Evolutionary conservation across 768 basidiomycete genomes (phyloP).

Genomic region (Lyophyllum atratum): DNA sequence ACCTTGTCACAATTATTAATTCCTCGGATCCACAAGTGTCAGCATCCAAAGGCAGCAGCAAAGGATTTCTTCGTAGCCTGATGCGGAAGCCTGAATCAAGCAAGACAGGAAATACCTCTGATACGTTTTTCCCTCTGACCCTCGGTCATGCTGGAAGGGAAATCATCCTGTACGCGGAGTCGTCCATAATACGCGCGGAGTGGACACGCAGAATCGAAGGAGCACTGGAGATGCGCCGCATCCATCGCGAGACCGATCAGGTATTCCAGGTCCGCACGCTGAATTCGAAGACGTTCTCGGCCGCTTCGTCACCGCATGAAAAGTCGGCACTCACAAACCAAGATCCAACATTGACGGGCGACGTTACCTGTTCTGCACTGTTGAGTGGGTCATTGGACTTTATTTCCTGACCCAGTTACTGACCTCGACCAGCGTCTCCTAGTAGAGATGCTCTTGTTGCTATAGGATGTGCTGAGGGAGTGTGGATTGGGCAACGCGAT

Average conservation of each 20-base stretch:
- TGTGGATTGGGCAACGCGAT: slow-evolving; percentile 95
- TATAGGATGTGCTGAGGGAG: slow-evolving; percentile 92
- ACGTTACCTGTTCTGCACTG: slow-evolving; percentile 92
- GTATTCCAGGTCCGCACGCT: slow-evolving; percentile 91
- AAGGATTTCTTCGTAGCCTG: slow-evolving; percentile 69
- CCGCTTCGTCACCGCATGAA: slow-evolving; percentile 50
- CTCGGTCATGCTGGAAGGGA: slow-evolving; percentile 84
- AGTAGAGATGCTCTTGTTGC: slow-evolving; percentile 74
- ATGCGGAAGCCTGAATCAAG: slow-evolving; percentile 27
- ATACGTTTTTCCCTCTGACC: slow-evolving; percentile 85
- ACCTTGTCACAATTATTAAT: slow-evolving; percentile 80
- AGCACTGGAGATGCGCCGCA: slow-evolving; percentile 79
- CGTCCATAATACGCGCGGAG: slow-evolving; percentile 66
- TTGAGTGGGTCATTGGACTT: slow-evolving; percentile 61
- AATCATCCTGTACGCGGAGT: slow-evolving; percentile 81
- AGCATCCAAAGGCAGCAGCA: slow-evolving; percentile 36
- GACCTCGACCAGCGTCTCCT: slow-evolving; percentile 70
- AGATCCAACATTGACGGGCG: slow-evolving; percentile 70
- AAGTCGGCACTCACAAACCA: slow-evolving; percentile 43
- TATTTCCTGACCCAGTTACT: neutral
- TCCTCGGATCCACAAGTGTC: slow-evolving; percentile 77
- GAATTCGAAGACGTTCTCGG: slow-evolving; percentile 81
- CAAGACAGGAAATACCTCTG: slow-evolving; percentile 51
- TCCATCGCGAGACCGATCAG: slow-evolving; percentile 70
- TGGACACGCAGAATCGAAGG: slow-evolving; percentile 92